These are phyloP conservation scores for Aspergillus luchuensis DNA, from an alignment of 2,329 filamentous ascomycete genomes.

Conservation along the genomic window DNA sequence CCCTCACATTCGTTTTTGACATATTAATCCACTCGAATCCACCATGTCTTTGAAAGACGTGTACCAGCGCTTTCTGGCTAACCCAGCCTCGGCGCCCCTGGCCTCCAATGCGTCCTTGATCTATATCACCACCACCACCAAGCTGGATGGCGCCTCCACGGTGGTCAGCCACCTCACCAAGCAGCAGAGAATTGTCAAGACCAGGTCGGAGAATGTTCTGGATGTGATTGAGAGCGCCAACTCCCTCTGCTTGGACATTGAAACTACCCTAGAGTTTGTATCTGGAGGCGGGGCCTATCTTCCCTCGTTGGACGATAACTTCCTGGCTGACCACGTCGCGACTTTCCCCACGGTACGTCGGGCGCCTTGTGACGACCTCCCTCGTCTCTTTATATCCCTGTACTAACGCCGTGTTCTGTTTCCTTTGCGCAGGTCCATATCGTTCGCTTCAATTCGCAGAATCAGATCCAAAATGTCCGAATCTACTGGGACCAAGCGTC, in stretches of 20 bases:
- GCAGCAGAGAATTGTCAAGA: slow-evolving; percentile 73
- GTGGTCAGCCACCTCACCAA: slow-evolving; percentile 80
- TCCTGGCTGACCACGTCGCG: slow-evolving; percentile 78
- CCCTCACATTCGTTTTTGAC: slow-evolving; percentile 14
- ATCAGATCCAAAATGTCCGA: slow-evolving; percentile 83
- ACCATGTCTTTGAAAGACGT: slow-evolving; percentile 49
- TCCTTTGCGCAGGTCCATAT: slow-evolving; percentile 69
- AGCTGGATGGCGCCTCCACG: slow-evolving; percentile 68
- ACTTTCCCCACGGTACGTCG: slow-evolving; percentile 80
- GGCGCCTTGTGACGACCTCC: slow-evolving; percentile 39
- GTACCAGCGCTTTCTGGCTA: slow-evolving; percentile 73
- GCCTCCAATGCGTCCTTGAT: slow-evolving; percentile 69
- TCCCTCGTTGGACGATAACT: slow-evolving; percentile 90
- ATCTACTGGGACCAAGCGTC: slow-evolving; percentile 95
- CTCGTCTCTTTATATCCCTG: neutral
- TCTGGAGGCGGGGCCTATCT: slow-evolving; percentile 82
- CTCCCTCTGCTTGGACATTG: slow-evolving; percentile 73
- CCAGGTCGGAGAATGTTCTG: slow-evolving; percentile 77
- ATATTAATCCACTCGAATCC: slow-evolving; percentile 1
- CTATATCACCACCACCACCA: slow-evolving; percentile 87
- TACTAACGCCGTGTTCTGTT: slow-evolving; percentile 13
- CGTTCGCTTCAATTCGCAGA: slow-evolving; percentile 74
- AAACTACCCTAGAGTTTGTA: slow-evolving; percentile 80
- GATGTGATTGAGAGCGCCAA: slow-evolving; percentile 70
- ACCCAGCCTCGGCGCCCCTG: slow-evolving; percentile 65